phyloP scores from a whole-genome alignment of 176 grass and related monocot genomes.

The Avena sativa region DNA sequence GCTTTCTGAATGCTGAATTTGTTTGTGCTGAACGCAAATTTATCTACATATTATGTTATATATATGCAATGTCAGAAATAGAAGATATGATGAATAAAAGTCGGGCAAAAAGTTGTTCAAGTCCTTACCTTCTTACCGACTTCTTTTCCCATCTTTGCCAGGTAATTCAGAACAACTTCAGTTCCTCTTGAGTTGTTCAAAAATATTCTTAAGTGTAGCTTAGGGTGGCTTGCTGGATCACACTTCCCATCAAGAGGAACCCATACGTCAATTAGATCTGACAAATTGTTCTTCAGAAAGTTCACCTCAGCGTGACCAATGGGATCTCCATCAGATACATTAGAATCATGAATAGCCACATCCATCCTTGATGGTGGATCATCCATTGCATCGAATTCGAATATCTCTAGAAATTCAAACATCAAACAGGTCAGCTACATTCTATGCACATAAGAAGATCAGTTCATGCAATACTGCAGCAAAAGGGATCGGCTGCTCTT shows the following conservation, averaged over 20 bases:
- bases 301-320: constrained; percentile 84
- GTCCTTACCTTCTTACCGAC: constrained; percentile 84
- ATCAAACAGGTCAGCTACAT: constrained; percentile 35
- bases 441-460: neutral
- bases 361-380: constrained; percentile 93
- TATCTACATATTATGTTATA: constrained; percentile 58
- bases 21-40: constrained; percentile 87
- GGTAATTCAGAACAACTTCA: constrained; percentile 83
- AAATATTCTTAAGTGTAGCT: constrained; percentile 85
- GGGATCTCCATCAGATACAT: constrained; percentile 64
- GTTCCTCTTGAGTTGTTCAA: constrained; percentile 89
- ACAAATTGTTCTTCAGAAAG: constrained; percentile 82
- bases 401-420: constrained; percentile 72
- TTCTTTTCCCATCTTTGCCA: constrained; percentile 89
- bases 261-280: constrained; percentile 86
- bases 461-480: neutral
- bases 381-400: constrained; percentile 97
- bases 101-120: neutral
- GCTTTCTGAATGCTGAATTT: constrained; percentile 88
- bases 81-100: neutral
- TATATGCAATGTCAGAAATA: neutral
- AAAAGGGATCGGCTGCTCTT: constrained; percentile 2
- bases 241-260: constrained; percentile 84
- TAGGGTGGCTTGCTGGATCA: constrained; percentile 75
- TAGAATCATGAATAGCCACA: constrained; percentile 81